Evolutionary conservation across 2,329 filamentous ascomycete species (phyloP).

Genomic region (Aspergillus spinulosporus): DNA sequence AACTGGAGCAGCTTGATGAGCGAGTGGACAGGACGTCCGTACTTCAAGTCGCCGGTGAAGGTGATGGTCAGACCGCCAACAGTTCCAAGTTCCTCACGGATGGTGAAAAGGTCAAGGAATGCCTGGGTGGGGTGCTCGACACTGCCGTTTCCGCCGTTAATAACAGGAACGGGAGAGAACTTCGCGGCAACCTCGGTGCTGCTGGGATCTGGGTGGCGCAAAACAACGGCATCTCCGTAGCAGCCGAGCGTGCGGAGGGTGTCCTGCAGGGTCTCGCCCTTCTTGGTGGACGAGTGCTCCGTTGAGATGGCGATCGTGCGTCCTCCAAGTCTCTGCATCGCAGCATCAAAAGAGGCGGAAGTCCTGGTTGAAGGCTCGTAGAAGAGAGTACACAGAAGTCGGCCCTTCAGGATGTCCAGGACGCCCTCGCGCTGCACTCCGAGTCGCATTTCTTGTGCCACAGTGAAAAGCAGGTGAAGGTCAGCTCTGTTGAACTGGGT

Average conservation of each 20-base stretch:
- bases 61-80: constrained; percentile 95
- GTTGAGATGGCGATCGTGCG: constrained; percentile 80
- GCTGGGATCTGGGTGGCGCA: constrained; percentile 83
- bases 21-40: constrained; percentile 93
- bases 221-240: constrained; percentile 93
- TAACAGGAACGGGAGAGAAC: constrained; percentile 85
- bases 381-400: constrained; percentile 89
- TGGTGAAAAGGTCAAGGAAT: constrained; percentile 96
- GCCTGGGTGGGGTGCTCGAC: constrained; percentile 97
- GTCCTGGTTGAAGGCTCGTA: constrained; percentile 97
- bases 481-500: constrained; percentile 85
- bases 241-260: constrained; percentile 90
- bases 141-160: constrained; percentile 96
- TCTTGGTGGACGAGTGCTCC: constrained; percentile 81
- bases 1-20: constrained; percentile 90
- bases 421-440: constrained; percentile 91
- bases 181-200: constrained; percentile 81
- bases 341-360: constrained; percentile 92
- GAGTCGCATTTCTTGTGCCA: constrained; percentile 95
- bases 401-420: constrained; percentile 79
- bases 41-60: constrained; percentile 88
- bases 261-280: constrained; percentile 92
- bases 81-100: constrained; percentile 93
- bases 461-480: constrained; percentile 89
- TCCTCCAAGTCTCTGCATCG: constrained; percentile 96